Evolutionary conservation across 306 rosid species (phyloP), one percentile per base, ranked within the genome.

Genomic region (Elaeagnus macrophylla): DNA sequence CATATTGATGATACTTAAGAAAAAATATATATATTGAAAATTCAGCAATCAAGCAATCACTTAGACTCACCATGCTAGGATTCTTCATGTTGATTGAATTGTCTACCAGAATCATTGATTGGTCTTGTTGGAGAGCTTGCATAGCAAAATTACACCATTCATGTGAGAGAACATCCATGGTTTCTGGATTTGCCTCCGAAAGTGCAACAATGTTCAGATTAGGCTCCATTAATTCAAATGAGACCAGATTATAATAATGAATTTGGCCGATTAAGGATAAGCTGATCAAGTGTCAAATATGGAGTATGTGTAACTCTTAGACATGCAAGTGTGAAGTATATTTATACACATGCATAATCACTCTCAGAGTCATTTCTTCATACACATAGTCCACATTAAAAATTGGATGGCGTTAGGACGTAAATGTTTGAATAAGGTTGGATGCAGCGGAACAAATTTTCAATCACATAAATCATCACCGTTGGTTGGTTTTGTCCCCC

Each of bases 81-180:
- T 85, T 83, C 10, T 70, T 67, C 51, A 70, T 80, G 40, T 63
- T 75, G 57, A 77, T 46, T 1, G 84, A 70, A 61, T 39, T 74
- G 17, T 84, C 89, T 15, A 82, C 3, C 2, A 80, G 68, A 69
- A 64, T 70, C 16, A 84, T n/a, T 20, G 99, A 53, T 59, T 72
- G 77, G 41, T 65, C 81, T 17, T 64, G 75, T 16, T 84, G 81
- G 12, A 93, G 72, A 57, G 96, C 57, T 75, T 93, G 95, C 14
- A 87, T 96, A 10, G 96, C 95, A 54, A 87, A 84, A 71, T 81
- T 72, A 72, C 94, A 93, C 96, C 94, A 87, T 12, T 96, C 93
- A 50, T 48, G 72, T 36, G 96, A 87, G 38, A 93, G 83, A 64
- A 93, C 74, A 77, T 93, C 99, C 96, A 81, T 78, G 8, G 88